Conservation (phyloP, 2,329 filamentous ascomycete species). For the Zymoseptoria crescenta region DNA sequence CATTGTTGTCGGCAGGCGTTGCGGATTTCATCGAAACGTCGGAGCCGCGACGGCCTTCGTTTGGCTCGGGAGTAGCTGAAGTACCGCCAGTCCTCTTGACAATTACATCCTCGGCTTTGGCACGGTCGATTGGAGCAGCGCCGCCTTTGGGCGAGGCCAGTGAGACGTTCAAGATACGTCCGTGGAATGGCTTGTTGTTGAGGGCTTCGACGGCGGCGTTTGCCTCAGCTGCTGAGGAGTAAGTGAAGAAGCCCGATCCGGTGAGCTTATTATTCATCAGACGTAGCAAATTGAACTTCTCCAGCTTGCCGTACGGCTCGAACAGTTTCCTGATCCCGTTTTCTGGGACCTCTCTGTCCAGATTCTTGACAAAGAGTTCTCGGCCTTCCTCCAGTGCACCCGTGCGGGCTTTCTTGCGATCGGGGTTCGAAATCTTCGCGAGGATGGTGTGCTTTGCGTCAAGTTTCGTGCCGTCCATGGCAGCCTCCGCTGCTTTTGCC, state of each 20-base stretch:
- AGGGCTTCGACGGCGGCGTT: conserved; percentile 25
- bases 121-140: conserved; percentile 24
- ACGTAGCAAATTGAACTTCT: conserved; percentile 62
- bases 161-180: conserved; percentile 30
- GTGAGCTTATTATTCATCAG: conserved; percentile 61
- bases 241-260: conserved; percentile 75
- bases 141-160: conserved; percentile 24
- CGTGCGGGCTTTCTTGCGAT: conserved; percentile 66
- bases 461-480: conserved; percentile 63
- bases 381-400: conserved; percentile 80
- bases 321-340: conserved; percentile 65
- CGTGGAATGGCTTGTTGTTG: conserved; percentile 28
- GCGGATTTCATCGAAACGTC: conserved; percentile 24
- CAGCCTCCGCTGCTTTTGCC: conserved; percentile 59
- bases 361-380: conserved; percentile 78
- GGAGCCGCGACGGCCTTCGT: conserved; percentile 21
- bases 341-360: conserved; percentile 62
- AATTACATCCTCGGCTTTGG: conserved; percentile 25
- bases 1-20: conserved; percentile 9
- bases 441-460: conserved; percentile 62
- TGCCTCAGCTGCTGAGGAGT: conserved; percentile 47
- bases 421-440: conserved; percentile 78
- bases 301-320: conserved; percentile 65
- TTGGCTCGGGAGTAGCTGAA: conserved; percentile 19
- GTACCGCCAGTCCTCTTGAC: conserved; percentile 17